Evolutionary conservation across 352 stramenopile genomes (phyloP), one percentile per base, ranked within the genome.

Genomic region (Blastocystis sp.): DNA sequence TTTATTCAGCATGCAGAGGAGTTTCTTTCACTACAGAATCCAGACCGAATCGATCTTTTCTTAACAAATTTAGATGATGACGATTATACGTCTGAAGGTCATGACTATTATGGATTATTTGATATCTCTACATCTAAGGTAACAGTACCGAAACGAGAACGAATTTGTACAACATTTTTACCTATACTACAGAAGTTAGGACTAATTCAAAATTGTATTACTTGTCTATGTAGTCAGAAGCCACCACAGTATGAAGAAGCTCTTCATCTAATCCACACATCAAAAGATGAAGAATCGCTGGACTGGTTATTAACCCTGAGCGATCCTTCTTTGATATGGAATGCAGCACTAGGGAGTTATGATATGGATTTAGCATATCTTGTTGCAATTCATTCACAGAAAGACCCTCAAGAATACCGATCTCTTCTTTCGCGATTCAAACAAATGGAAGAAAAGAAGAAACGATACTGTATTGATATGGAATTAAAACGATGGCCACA

Each of bases 331-430:
- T 54, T 68, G 20, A 37, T 85, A 11, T 85, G 63, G 43, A 66
- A 56, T 16, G 73, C 54, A 20, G 73, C 73, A 18, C 30, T 85
- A 34, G 56, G 73, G 30, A 85, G 43, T 53, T 85, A 85, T 30
- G 50, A 64, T 24, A 85, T 85, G 73, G 56, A 85, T 64, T 24
- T 85, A 4, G 63, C 73, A 24, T 34, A 54, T 16, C 59, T 85
- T 50, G 73, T 85, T 3, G 73, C 73, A 7, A 26, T 53, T 13
- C 73, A 66, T 3, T 85, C 73, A 9, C 73, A 85, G 56, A 50
- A 53, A 30, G 53, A 85, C n/a, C 73, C 73, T 9, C 73, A 53
- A 2, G 73, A 85, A 45, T 85, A 85, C 39, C 50, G 54, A 7
- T 53, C 73, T n/a, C 55, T 85, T 20, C 26, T 85, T n/a, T 13